Percentiles rank a stretch among this genome's conserved stretches.
These are phyloP conservation scores for Yamadazyma blattariae DNA, from an alignment of 1,139 yeast species.

Conservation along the genomic window DNA sequence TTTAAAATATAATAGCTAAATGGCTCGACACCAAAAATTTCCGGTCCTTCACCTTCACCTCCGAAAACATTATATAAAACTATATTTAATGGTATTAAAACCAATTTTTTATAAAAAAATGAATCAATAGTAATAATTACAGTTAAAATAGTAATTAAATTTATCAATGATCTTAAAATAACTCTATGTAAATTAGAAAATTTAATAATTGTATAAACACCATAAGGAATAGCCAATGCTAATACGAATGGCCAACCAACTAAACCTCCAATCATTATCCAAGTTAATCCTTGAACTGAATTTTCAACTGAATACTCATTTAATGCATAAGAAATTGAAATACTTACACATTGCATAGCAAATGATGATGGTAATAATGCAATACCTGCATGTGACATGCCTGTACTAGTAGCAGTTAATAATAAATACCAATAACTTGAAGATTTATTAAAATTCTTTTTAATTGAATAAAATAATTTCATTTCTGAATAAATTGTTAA, in stretches of 20 bases:
- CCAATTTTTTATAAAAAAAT: slow-evolving; percentile 56
- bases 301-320: slow-evolving; percentile 14
- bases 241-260: slow-evolving; percentile 92
- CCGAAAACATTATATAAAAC: slow-evolving; percentile 79
- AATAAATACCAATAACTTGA: slow-evolving; percentile 61
- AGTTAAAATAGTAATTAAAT: slow-evolving; percentile 26
- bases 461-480: slow-evolving; percentile 44
- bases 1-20: slow-evolving; percentile 69
- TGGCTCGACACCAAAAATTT: slow-evolving; percentile 90
- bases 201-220: slow-evolving; percentile 25
- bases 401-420: slow-evolving; percentile 48
- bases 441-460: slow-evolving; percentile 23
- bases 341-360: slow-evolving; percentile 66
- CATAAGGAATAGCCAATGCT: slow-evolving; percentile 61
- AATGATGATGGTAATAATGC: slow-evolving; percentile 84
- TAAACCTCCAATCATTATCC: slow-evolving; percentile 65
- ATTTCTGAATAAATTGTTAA: slow-evolving; percentile 56
- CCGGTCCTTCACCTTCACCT: slow-evolving; percentile 77
- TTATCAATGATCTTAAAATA: slow-evolving; percentile 5
- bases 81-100: slow-evolving; percentile 78
- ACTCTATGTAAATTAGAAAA: background rate
- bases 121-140: slow-evolving; percentile 48
- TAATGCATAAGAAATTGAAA: slow-evolving; percentile 48
- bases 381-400: slow-evolving; percentile 83
- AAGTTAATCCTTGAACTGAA: slow-evolving; percentile 38